phyloP scores from a whole-genome alignment of 352 stramenopile genomes.

The Phytopythium cucurbitacearum region DNA sequence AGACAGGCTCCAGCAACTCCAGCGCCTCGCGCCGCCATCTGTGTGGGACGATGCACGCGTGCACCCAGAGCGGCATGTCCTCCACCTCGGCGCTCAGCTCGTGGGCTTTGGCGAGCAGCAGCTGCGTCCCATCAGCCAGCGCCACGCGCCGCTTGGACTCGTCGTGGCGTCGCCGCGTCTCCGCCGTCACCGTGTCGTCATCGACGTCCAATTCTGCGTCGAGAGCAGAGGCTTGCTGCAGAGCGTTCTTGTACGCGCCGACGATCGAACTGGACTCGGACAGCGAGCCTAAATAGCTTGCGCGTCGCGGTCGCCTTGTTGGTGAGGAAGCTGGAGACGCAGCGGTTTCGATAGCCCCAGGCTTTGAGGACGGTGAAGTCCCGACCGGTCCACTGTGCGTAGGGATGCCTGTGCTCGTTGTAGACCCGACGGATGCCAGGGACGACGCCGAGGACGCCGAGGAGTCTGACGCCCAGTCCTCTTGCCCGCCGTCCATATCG shows the following conservation, averaged over 20 bases:
- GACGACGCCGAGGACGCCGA: too few relatives aligned
- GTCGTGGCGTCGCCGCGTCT: not conserved
- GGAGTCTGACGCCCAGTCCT: too few relatives aligned
- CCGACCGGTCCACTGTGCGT: too few relatives aligned
- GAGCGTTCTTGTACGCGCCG: not conserved
- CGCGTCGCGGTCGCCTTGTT: too few relatives aligned
- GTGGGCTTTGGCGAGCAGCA: slow-evolving; percentile 26
- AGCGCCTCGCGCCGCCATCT: slow-evolving; percentile 36
- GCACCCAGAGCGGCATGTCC: slow-evolving; percentile 38
- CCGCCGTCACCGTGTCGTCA: not conserved
- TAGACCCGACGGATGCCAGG: too few relatives aligned
- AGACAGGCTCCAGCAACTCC: slow-evolving; percentile 24
- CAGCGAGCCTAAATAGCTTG: not conserved
- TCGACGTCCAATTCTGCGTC: not conserved
- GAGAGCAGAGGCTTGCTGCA: not conserved
- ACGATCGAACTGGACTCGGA: not conserved
- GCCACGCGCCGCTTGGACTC: slow-evolving; percentile 34
- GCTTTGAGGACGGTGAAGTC: too few relatives aligned
- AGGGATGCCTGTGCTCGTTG: too few relatives aligned
- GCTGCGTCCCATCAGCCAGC: slow-evolving; percentile 25
- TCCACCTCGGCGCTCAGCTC: slow-evolving; percentile 27
- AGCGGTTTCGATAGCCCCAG: too few relatives aligned
- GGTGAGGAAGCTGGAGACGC: too few relatives aligned
- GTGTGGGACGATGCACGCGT: slow-evolving; percentile 29
- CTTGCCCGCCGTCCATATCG: too few relatives aligned